Percentiles rank a stretch among this genome's conserved stretches.
Evolutionary conservation across 1,139 yeast genomes (phyloP).

Genomic region (Casaregolazyma lundiana): DNA sequence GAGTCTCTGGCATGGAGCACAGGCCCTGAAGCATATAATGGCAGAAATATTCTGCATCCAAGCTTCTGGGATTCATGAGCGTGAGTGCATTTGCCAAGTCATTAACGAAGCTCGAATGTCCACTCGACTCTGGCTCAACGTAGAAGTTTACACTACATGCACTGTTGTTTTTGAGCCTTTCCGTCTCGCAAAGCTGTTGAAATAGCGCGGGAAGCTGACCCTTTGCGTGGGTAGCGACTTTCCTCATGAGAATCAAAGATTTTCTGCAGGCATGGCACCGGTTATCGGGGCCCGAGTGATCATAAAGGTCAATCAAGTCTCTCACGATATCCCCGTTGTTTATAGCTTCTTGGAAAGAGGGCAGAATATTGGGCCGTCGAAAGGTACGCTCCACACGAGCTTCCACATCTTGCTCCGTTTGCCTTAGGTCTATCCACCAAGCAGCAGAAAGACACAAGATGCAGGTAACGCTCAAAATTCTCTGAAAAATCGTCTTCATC

Average conservation of each 20-base stretch:
- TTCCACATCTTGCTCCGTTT: conserved; percentile 4
- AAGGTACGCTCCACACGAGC: neutral
- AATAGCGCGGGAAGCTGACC: conserved; percentile 14
- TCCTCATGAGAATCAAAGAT: conserved; percentile 15
- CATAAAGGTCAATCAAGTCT: conserved; percentile 1
- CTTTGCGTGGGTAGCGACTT: conserved; percentile 16
- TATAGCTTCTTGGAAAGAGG: conserved; percentile 1
- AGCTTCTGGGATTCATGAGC: conserved; percentile 41
- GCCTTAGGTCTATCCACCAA: conserved; percentile 4
- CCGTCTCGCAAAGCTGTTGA: conserved; percentile 13
- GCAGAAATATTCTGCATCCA: conserved; percentile 54
- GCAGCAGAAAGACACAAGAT: neutral
- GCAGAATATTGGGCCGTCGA: neutral
- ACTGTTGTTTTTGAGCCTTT: conserved; percentile 6
- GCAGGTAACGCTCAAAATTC: neutral
- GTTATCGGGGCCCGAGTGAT: conserved; percentile 7
- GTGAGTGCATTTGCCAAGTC: conserved; percentile 47
- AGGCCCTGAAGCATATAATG: conserved; percentile 42
- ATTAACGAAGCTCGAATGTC: conserved; percentile 18
- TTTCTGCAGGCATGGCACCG: conserved; percentile 14
- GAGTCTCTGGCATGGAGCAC: conserved; percentile 44
- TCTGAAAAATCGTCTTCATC: neutral
- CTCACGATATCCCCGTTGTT: conserved; percentile 2
- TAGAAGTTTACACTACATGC: conserved; percentile 7
- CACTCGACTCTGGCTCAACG: conserved; percentile 10